phyloP scores from a whole-genome alignment of 306 rosid species.

The Cajanus cajan region DNA sequence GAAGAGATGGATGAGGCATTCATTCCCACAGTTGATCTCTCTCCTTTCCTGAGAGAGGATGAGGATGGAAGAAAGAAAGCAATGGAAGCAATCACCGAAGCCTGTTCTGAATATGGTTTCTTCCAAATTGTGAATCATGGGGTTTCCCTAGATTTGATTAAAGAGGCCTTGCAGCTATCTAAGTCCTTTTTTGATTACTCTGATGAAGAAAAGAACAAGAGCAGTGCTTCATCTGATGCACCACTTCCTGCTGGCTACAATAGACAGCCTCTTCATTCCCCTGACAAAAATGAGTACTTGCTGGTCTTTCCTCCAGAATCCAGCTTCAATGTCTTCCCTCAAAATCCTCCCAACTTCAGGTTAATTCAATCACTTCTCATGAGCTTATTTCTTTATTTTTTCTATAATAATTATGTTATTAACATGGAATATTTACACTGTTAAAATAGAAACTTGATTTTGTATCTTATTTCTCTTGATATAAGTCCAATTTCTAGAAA shows the following conservation, averaged over 20 bases:
- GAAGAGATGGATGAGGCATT: constrained; percentile 20
- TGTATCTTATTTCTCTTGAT: too few species aligned
- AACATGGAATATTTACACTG: too few species aligned
- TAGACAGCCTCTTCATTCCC: constrained; percentile 28
- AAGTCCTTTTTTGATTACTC: constrained; percentile 39
- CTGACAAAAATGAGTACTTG: constrained; percentile 45
- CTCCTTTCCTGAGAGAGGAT: constrained; percentile 27
- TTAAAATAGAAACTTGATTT: too few species aligned
- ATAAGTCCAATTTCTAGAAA: too few species aligned
- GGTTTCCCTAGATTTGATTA: constrained; percentile 32
- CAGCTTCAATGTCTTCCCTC: constrained; percentile 40
- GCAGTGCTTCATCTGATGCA: constrained; percentile 28
- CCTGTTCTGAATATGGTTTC: constrained; percentile 52
- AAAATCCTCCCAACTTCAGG: constrained; percentile 44
- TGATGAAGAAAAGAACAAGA: constrained; percentile 45
- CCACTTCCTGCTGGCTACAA: constrained; percentile 52
- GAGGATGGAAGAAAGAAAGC: not conserved
- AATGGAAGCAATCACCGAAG: constrained; percentile 29
- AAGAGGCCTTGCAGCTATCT: constrained; percentile 35
- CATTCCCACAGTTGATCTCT: constrained; percentile 48
- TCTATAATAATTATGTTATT: too few species aligned
- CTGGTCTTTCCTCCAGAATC: constrained; percentile 41
- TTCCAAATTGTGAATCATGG: constrained; percentile 57
- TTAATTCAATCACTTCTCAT: not conserved
- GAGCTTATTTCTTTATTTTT: too few species aligned